Evolutionary conservation across 2,329 filamentous ascomycete genomes (phyloP), one percentile per base, ranked within the genome.

Genomic region (Botryotinia narcissicola): DNA sequence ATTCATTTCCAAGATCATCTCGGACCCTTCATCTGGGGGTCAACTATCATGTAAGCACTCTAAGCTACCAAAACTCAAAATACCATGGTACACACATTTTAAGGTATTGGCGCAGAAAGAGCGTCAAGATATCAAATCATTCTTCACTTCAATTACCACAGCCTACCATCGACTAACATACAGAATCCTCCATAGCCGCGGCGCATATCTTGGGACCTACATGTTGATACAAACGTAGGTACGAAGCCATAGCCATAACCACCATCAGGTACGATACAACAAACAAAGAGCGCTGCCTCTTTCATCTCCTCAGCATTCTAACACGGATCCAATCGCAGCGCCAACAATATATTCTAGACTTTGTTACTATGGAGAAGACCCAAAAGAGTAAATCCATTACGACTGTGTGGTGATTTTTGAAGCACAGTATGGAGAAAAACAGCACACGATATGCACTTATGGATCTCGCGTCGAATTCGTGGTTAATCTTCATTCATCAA

Each of bases 401-500:
- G 22, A n/a, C 37, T 42, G 25, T 35, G 54, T 59, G 29, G 35
- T 32, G n/a, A 32, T 35, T 35, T 16, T 32, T 6, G 29, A 22
- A 59, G 54, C 29, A n/a, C 37, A 20, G 32, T 61, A 61, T 61
- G 59, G 59, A 61, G 59, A 16, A 61, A 12, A 61, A 40, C 59
- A 61, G 59, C 59, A 40, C 40, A 42, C 63, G 29, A 51, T 67
- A n/a, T 67, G 63, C 63, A 67, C 14, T n/a, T 51, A 67, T 67
- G 63, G 63, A 67, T 48, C n/a, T 67, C 44, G 20, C 63, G 48
- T 51, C 9, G 46, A 42, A 68, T 51, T 67, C 64, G 64, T 68
- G 64, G 64, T 54, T 22, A 40, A 68, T 68, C 64, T 54, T 68
- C 64, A 68, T 68, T 68, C 64, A 68, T 54, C 64, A 68, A 68